Base-by-base conservation (phyloP, 495 filamentous ascomycete genomes). In the Darksidea phi region DNA sequence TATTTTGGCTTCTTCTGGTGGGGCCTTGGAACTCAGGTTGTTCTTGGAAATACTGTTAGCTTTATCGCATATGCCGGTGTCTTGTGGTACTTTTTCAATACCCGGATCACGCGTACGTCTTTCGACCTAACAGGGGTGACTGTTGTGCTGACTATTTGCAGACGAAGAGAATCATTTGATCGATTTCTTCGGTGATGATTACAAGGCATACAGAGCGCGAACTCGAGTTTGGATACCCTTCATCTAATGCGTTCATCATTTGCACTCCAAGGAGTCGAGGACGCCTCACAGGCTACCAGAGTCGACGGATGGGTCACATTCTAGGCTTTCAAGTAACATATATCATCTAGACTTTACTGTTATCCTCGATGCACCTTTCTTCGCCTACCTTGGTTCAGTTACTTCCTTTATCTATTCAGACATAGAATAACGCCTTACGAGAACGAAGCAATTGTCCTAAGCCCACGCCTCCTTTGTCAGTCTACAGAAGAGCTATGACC, bases 1-100 rank as follows among this genome's bases (percentile, higher is more conserved):
- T 98, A 98, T 71, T 97, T 97, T 74, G 94, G 94, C 1, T 98
- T 95, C 75, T 98, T 95, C 71, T 97, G 90, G 87, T 98, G 91
- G 92, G 91, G 87, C 0, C 57, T 97, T n/a, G 94, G 94, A 1
- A 95, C 90, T 38, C 94, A 98, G 78, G 66, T 97, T 54, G 84
- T 95, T 25, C 77, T 96, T 56, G 92, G 93, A 32, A 98, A 98
- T 76, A 72, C 79, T 13, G 67, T 95, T 0, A 93, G 91, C 68
- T 82, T 92, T 18, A 62, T 86, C 20, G 86, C 73, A 23, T 97
- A 95, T 79, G 74, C 83, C 2, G 66, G 82, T 21, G 86, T 93
- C 18, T 70, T 97, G 68, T 95, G 89, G 89, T 79, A 74, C 57
- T 98, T 98, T 72, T 98, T 98, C 68, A 74, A 73, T 6, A 72